phyloP scores from a whole-genome alignment of 2,329 filamentous ascomycete genomes.

The Alternaria gansuensis region DNA sequence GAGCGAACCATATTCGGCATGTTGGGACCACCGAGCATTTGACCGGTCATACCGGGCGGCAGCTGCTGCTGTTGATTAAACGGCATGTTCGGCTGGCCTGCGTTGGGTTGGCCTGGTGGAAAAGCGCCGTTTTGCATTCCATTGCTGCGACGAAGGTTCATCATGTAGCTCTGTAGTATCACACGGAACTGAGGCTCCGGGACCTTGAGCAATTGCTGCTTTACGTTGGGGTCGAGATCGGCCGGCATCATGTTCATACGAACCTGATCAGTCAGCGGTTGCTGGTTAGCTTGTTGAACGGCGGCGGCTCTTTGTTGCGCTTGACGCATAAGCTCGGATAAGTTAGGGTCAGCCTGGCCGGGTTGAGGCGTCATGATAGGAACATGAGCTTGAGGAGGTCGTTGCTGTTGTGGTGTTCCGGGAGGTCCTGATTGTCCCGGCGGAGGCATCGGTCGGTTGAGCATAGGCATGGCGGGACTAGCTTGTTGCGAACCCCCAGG shows the following conservation, averaged over 20 bases:
- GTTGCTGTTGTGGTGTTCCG: slow-evolving; percentile 47
- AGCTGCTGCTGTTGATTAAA: slow-evolving; percentile 43
- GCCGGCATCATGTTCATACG: slow-evolving; percentile 48
- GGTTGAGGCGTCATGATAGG: slow-evolving; percentile 49
- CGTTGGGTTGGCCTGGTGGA: slow-evolving; percentile 29
- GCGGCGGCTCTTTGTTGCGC: slow-evolving; percentile 49
- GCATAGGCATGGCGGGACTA: slow-evolving; percentile 57
- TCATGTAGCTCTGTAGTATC: slow-evolving; percentile 40
- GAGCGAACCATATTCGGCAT: slow-evolving; percentile 39
- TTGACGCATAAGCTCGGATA: slow-evolving; percentile 46
- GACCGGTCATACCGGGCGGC: slow-evolving; percentile 35
- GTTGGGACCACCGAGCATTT: slow-evolving; percentile 42
- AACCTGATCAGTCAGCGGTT: slow-evolving; percentile 41
- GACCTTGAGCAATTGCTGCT: slow-evolving; percentile 47
- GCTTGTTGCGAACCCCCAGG: slow-evolving; percentile 53
- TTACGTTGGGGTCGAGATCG: slow-evolving; percentile 41
- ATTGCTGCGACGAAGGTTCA: slow-evolving; percentile 33
- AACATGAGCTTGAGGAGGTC: slow-evolving; percentile 49
- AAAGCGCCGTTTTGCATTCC: slow-evolving; percentile 37
- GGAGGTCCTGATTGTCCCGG: slow-evolving; percentile 54
- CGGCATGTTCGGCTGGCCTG: slow-evolving; percentile 42
- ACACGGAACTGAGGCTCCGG: slow-evolving; percentile 48
- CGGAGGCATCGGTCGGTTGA: slow-evolving; percentile 59
- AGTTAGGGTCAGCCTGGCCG: slow-evolving; percentile 40
- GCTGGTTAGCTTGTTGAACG: slow-evolving; percentile 38